These are phyloP conservation scores for Phaeophleospora eucalypticola DNA, from an alignment of 2,329 filamentous ascomycete species.

Conservation along the genomic window DNA sequence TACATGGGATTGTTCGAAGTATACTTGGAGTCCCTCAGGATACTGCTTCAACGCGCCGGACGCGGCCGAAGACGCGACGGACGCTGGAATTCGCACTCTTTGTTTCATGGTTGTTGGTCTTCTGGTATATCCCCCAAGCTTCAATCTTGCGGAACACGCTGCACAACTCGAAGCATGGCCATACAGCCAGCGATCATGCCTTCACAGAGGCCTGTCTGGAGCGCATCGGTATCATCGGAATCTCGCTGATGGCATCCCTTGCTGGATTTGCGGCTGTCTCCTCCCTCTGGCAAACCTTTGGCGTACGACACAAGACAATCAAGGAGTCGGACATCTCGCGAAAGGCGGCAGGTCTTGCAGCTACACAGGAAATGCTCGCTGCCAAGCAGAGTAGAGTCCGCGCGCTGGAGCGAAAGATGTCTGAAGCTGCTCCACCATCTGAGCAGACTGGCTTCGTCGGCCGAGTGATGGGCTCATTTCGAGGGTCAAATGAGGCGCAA, in stretches of 20 bases:
- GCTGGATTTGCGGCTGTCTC: conserved; percentile 87
- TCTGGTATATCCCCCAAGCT: conserved; percentile 58
- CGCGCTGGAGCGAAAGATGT: conserved; percentile 62
- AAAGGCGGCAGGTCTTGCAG: conserved; percentile 73
- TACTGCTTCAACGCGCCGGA: conserved; percentile 56
- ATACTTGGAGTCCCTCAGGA: conserved; percentile 58
- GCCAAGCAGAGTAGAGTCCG: conserved; percentile 70
- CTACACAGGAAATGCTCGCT: conserved; percentile 72
- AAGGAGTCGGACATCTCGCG: conserved; percentile 67
- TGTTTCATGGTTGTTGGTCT: conserved; percentile 63
- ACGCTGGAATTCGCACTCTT: conserved; percentile 59
- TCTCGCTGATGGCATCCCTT: conserved; percentile 80
- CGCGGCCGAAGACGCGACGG: conserved; percentile 48
- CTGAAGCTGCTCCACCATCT: conserved; percentile 37
- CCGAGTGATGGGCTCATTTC: conserved; percentile 68
- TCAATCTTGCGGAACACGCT: conserved; percentile 34
- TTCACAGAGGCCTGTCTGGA: conserved; percentile 56
- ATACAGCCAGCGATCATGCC: conserved; percentile 37
- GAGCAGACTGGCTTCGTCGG: conserved; percentile 60
- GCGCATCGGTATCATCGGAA: conserved; percentile 77
- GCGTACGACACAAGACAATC: conserved; percentile 57
- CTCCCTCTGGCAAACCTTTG: conserved; percentile 79
- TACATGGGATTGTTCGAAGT: conserved; percentile 52
- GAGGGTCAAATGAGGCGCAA: conserved; percentile 59
- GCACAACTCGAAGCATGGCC: conserved; percentile 38